Base-by-base conservation (phyloP, 2,329 filamentous ascomycete genomes). In the Phyllosticta paracitricarpa region DNA sequence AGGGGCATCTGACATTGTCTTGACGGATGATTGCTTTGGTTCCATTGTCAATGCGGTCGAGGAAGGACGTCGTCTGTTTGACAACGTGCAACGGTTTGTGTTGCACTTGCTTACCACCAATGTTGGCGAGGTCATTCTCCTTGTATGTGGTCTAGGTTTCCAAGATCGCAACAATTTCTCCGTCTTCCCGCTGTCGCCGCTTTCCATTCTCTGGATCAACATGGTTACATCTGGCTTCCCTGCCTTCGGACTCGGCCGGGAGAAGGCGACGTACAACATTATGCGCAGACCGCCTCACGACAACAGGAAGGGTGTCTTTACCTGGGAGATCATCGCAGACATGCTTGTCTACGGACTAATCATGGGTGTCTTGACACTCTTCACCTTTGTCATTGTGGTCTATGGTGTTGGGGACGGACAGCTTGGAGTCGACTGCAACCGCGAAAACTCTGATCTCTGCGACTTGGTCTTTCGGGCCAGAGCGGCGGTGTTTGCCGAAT, bases 21-120 rank as follows among this genome's bases (percentile, higher is more conserved):
- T 78, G 30, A 76, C 75, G 1, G 76, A 77, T 48, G 75, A 78
- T 65, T 77, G 77, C 64, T 78, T 78, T 57, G 74, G 76, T 8
- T 75, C 73, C 22, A 78, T 78, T 55, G 73, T 78, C 40, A 75
- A 75, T 58, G 76, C 75, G 19, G 76, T 78, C 59, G 73, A 76
- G 63, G 75, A 78, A 65, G 76, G 76, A 7, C 75, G 76, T 28
- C 71, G 74, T 35, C 72, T 78, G 61, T 78, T 78, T 61, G 75
- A 77, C 70, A 79, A 79, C 63, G 77, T 78, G 52, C 74, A 78
- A 62, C 77, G 77, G 61, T 73, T 72, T 30, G 70, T 73, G 25
- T 65, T 72, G 4, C 71, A 73, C 22, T 53, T 66, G 40, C 66
- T 72, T 14, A 69, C 71, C 5, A 66, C 68, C 58, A 73, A 73